Evolutionary conservation across 2,329 filamentous ascomycete species (phyloP).

Genomic region (Byssothecium circinans): DNA sequence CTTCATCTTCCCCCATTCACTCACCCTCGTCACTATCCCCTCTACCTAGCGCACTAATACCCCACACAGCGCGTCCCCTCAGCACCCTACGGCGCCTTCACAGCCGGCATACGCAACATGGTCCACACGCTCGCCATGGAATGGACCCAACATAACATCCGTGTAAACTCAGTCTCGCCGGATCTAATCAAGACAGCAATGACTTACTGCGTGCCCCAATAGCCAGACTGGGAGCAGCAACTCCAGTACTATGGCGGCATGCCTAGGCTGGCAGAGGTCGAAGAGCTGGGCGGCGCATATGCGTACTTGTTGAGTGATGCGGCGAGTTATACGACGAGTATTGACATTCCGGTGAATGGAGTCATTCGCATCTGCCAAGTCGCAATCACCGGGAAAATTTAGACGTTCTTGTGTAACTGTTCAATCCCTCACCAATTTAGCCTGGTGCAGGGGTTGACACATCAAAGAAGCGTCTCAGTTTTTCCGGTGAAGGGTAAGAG

Average conservation of each 20-base stretch:
- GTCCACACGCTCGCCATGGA: conserved; percentile 47
- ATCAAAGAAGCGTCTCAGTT: too few relatives aligned
- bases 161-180: conserved; percentile 44
- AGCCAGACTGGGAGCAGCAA: conserved; percentile 59
- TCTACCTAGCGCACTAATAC: too few relatives aligned
- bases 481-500: too few relatives aligned
- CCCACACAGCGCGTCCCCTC: conserved; percentile 42
- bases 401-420: too few relatives aligned
- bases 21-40: background rate
- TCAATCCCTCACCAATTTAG: too few relatives aligned
- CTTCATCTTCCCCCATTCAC: background rate
- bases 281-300: conserved; percentile 60
- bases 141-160: conserved; percentile 43
- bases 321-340: conserved; percentile 55
- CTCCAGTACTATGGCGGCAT: conserved; percentile 63
- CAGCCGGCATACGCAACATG: conserved; percentile 50
- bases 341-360: conserved; percentile 52
- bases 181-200: conserved; percentile 44
- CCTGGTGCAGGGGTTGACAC: too few relatives aligned
- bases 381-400: too few relatives aligned
- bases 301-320: conserved; percentile 59
- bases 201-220: conserved; percentile 52
- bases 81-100: conserved; percentile 49
- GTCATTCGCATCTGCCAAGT: conserved; percentile 35
- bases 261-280: conserved; percentile 55